Conservation (phyloP, 2,329 filamentous ascomycete genomes). For the Fusarium brachygibbosum region DNA sequence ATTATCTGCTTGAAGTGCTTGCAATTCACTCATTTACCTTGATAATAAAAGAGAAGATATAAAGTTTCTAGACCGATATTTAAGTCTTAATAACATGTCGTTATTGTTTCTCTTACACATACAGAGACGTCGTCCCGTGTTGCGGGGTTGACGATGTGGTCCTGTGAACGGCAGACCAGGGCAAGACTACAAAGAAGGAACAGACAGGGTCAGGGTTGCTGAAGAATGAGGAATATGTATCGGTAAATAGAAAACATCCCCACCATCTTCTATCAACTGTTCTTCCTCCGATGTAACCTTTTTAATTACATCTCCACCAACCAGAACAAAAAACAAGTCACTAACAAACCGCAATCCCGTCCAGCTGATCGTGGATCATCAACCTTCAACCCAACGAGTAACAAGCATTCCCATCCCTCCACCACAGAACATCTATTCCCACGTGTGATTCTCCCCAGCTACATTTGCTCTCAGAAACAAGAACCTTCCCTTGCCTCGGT, state of each 20-base stretch:
- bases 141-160: not conserved
- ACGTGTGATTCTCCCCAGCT: conserved; percentile 20
- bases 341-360: conserved; percentile 9
- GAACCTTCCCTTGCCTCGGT: conserved; percentile 27
- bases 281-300: conserved; percentile 3
- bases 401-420: not conserved
- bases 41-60: not conserved
- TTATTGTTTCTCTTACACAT: not conserved
- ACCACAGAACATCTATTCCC: conserved; percentile 12
- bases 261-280: conserved; percentile 16
- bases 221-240: not conserved
- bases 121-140: not conserved
- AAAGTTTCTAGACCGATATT: not conserved
- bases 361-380: conserved; percentile 41
- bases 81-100: not conserved
- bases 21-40: not conserved
- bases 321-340: conserved; percentile 12
- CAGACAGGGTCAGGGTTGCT: not conserved
- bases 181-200: not conserved
- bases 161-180: conserved; percentile 3
- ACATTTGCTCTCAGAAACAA: not conserved
- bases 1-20: not conserved
- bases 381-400: conserved; percentile 16
- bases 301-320: conserved; percentile 32
- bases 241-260: conserved; percentile 10